Evolutionary conservation across 1,284 basidiomycete genomes (phyloP), one percentile per base, ranked within the genome.

Genomic region (Heterobasidion occidentale): DNA sequence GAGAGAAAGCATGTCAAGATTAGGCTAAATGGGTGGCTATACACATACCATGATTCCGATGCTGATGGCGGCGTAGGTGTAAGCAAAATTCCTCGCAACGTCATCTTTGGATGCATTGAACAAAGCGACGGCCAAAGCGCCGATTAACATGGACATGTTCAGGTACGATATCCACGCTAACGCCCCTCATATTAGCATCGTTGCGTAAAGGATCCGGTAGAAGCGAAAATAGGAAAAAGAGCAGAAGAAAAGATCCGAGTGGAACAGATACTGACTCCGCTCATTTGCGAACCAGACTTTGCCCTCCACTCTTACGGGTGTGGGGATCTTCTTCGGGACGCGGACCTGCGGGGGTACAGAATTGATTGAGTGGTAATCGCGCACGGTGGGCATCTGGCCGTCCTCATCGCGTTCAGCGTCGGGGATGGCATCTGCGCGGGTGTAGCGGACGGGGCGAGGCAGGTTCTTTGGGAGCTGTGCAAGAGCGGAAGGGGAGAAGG

Each of bases 251-350:
- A 34, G 14, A 48, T n/a, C 12, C 14, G 46, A 1, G 42, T 15
- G 9, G 19, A 56, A 36, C 42, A 49, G 42, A 42, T 3, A 70
- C 77, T 55, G 58, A 92, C 90, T 99, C 63, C 97, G 79, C 72
- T 99, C 97, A 69, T 98, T 98, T 7, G 97, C 95, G 73, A 99
- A 98, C 91, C 96, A 99, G 46, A 99, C 96, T 68, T 99, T 99
- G 36, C 90, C 90, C 71, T 99, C 96, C 44, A 99, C 92, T 62
- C 89, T 90, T 63, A 98, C 81, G 0, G 93, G 89, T 0, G 94
- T 92, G 0, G 90, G 78, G 38, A 96, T 85, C 70, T 96, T 95
- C 77, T 94, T 90, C 1, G 90, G 92, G 0, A 90, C 77, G 42
- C 84, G 76, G 42, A 90, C 81, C 50, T 78, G 75, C 0, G 82